Base-by-base conservation (phyloP, 2,329 filamentous ascomycete species). In the Chalara sp. region DNA sequence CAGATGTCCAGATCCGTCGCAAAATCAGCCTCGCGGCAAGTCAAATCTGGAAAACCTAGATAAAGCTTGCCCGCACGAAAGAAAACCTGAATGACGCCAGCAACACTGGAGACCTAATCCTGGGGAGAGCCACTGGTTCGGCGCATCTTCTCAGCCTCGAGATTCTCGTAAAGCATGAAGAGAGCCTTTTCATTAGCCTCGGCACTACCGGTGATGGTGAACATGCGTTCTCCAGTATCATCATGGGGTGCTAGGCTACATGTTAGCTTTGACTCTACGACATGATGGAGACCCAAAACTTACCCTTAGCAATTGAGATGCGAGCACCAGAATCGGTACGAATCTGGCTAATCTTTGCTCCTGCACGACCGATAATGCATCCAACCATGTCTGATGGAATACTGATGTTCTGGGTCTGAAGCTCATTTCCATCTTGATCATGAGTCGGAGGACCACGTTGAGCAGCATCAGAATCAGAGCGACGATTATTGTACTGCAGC, bases 371-470 rank as follows among this genome's bases (percentile, higher is more conserved):
- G 68, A 99, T 99, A 73, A 99, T 99, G 74, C 93, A 99, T 61
- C 93, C 93, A 69, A 99, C 93, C 93, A 99, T 99, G 75, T 99
- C 93, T 45, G 93, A 91, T 30, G 93, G 93, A 64, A 99, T 99
- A 76, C 90, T 96, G 72, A 99, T 99, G 74, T 99, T 99, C 68
- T 99, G 93, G 1, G 93, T 99, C 71, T 96, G 92, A 55, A 97
- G 87, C 70, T 96, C 92, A 68, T 97, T 93, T 56, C 93, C 93
- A 58, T 97, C 95, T 72, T 97, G 92, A 56, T 93, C 91, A 65
- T 95, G 88, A 43, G 89, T 89, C 28, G 89, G 90, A 42, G 88
- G 89, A 50, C 88, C 88, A 56, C 90, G 88, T 60, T 79, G 80
- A 56, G 82, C 84, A 56, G 86, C 84, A 67, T 96, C 90, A 13